phyloP scores from a whole-genome alignment of 257 asterid genomes.

The Hygrophila difformis region DNA sequence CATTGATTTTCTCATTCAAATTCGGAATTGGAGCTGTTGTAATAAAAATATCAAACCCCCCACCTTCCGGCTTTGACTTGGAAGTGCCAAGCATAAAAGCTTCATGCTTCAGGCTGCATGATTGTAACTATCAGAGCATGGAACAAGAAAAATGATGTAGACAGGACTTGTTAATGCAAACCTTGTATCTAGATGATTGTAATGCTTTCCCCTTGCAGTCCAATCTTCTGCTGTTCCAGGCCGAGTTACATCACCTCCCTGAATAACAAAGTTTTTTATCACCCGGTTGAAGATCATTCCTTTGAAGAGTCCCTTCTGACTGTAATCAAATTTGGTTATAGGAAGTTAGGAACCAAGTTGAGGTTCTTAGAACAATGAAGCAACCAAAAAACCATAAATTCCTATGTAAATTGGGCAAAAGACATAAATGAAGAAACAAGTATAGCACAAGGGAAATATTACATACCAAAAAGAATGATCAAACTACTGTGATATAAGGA shows the following conservation, averaged over 20 bases:
- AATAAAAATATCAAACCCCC: conserved; percentile 69
- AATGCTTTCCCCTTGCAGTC: conserved; percentile 88
- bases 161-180: conserved; percentile 10
- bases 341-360: not conserved
- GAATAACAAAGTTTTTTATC: conserved; percentile 83
- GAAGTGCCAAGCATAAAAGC: conserved; percentile 98
- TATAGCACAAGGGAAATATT: no score
- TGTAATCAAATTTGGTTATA: conserved; percentile 28
- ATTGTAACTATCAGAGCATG: no score
- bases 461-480: no score
- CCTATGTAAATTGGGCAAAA: no score
- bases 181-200: conserved; percentile 88
- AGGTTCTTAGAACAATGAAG: not conserved
- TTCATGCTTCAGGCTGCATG: conserved; percentile 75
- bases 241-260: conserved; percentile 71
- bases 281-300: conserved; percentile 88
- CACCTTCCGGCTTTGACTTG: conserved; percentile 45
- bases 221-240: conserved; percentile 73
- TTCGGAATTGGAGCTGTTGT: conserved; percentile 92
- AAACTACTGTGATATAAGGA: no score
- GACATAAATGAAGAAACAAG: no score
- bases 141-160: no score
- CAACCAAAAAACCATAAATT: not conserved
- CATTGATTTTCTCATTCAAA: conserved; percentile 68
- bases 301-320: conserved; percentile 59